Conservation (phyloP, 495 filamentous ascomycete species). For the Staphylotrichum longicolle region DNA sequence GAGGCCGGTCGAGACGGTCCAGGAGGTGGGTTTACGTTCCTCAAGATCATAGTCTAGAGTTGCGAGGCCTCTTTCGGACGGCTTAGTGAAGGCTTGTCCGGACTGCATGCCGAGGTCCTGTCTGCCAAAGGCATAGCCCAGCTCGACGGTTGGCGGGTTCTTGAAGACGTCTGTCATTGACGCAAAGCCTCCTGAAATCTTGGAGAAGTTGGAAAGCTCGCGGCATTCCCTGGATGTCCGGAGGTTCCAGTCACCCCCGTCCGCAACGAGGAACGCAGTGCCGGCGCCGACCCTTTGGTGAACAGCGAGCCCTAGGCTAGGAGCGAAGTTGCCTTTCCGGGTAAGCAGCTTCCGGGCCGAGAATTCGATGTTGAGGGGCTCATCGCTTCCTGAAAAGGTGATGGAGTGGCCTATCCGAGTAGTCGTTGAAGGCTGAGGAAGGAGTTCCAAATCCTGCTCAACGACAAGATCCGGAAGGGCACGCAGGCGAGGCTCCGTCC, state of each 20-base stretch:
- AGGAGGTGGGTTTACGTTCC: slow-evolving; percentile 17
- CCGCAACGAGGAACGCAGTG: slow-evolving; percentile 26
- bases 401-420: slow-evolving; percentile 27
- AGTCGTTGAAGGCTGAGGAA: slow-evolving; percentile 25
- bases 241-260: slow-evolving; percentile 27
- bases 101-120: slow-evolving; percentile 26
- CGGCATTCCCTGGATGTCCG: slow-evolving; percentile 25
- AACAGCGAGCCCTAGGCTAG: slow-evolving; percentile 29
- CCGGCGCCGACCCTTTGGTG: slow-evolving; percentile 15
- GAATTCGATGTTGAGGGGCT: slow-evolving; percentile 28
- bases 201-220: slow-evolving; percentile 24
- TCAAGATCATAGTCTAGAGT: slow-evolving; percentile 26
- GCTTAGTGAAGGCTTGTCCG: slow-evolving; percentile 26
- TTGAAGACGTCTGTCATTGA: slow-evolving; percentile 18
- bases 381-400: slow-evolving; percentile 10
- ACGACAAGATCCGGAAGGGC: slow-evolving; percentile 12
- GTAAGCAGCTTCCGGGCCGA: slow-evolving; percentile 19
- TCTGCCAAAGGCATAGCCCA: slow-evolving; percentile 27
- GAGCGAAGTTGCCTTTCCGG: background rate
- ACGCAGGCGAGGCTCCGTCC: background rate
- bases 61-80: slow-evolving; percentile 21
- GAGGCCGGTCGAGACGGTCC: slow-evolving; percentile 27
- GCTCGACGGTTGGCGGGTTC: slow-evolving; percentile 29
- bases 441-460: slow-evolving; percentile 29
- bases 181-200: slow-evolving; percentile 9